Conservation (phyloP, 495 filamentous ascomycete genomes). For the Penicillium bovifimosum region DNA sequence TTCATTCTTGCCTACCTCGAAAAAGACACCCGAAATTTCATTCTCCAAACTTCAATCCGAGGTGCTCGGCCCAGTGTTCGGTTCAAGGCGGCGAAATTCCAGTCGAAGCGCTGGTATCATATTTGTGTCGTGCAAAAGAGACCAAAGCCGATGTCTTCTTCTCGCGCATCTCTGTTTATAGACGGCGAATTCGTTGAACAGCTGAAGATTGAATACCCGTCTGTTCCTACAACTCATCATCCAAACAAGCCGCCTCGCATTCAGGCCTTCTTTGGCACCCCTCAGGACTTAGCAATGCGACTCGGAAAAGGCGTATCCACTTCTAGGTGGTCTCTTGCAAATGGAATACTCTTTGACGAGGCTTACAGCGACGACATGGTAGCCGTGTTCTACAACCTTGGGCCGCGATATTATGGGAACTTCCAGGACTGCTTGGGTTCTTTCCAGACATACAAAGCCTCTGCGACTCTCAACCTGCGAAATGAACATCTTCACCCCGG, state of each 20-base stretch:
- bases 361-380: slow-evolving; percentile 87
- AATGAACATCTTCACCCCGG: slow-evolving; percentile 90
- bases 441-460: slow-evolving; percentile 96
- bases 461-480: slow-evolving; percentile 79
- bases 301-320: slow-evolving; percentile 69
- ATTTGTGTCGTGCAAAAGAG: slow-evolving; percentile 78
- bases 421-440: slow-evolving; percentile 94
- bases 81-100: slow-evolving; percentile 77
- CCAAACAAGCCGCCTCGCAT: slow-evolving; percentile 57
- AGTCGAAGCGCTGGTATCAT: slow-evolving; percentile 81
- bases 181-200: slow-evolving; percentile 93
- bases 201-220: slow-evolving; percentile 81
- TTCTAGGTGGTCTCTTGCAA: slow-evolving; percentile 83
- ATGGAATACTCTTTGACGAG: slow-evolving; percentile 82
- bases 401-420: slow-evolving; percentile 86
- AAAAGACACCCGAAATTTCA: slow-evolving; percentile 90
- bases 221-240: slow-evolving; percentile 48
- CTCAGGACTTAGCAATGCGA: slow-evolving; percentile 78
- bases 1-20: slow-evolving; percentile 93
- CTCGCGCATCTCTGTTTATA: slow-evolving; percentile 83
- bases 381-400: slow-evolving; percentile 83
- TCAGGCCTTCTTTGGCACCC: slow-evolving; percentile 90
- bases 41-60: slow-evolving; percentile 90
- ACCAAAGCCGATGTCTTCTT: slow-evolving; percentile 65
- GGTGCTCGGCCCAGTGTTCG: slow-evolving; percentile 83